These are phyloP conservation scores for Yamadazyma paraphyllophila DNA, from an alignment of 805 yeast genomes.

Conservation along the genomic window DNA sequence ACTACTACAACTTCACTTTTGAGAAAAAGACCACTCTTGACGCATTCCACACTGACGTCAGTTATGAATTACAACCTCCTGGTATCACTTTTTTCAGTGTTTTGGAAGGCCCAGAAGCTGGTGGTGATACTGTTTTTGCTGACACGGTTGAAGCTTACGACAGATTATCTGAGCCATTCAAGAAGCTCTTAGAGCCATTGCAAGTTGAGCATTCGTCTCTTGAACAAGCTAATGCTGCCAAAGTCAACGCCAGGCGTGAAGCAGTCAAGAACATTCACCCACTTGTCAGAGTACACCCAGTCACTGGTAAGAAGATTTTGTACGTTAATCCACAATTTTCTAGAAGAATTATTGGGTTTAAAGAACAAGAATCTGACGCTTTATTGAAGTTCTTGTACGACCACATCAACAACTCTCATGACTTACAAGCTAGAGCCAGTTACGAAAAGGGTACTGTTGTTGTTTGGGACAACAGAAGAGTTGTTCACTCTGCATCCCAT, in stretches of 20 bases:
- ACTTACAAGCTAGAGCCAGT: slow-evolving; percentile 36
- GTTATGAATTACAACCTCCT: slow-evolving; percentile 42
- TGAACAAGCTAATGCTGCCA: slow-evolving; percentile 28
- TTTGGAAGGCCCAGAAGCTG: slow-evolving; percentile 37
- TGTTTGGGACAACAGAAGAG: slow-evolving; percentile 41
- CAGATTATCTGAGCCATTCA: slow-evolving; percentile 37
- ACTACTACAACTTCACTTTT: slow-evolving; percentile 13
- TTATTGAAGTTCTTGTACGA: slow-evolving; percentile 33
- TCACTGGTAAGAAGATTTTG: slow-evolving; percentile 35
- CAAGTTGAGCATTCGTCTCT: slow-evolving; percentile 35
- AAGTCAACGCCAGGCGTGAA: slow-evolving; percentile 24
- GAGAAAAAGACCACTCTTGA: slow-evolving; percentile 25
- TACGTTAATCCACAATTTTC: slow-evolving; percentile 36
- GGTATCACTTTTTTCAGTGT: slow-evolving; percentile 37
- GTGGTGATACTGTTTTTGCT: slow-evolving; percentile 41
- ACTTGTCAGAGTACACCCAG: slow-evolving; percentile 39
- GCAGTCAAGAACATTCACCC: slow-evolving; percentile 40
- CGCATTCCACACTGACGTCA: slow-evolving; percentile 37
- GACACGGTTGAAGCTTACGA: slow-evolving; percentile 41
- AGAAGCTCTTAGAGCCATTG: slow-evolving; percentile 32
- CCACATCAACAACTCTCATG: slow-evolving; percentile 34
- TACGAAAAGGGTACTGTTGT: slow-evolving; percentile 39
- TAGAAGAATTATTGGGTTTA: slow-evolving; percentile 36
- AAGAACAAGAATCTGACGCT: slow-evolving; percentile 35
- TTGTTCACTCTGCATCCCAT: slow-evolving; percentile 33